Conservation (phyloP, 352 stramenopile genomes). For the Pythium sp. region DNA sequence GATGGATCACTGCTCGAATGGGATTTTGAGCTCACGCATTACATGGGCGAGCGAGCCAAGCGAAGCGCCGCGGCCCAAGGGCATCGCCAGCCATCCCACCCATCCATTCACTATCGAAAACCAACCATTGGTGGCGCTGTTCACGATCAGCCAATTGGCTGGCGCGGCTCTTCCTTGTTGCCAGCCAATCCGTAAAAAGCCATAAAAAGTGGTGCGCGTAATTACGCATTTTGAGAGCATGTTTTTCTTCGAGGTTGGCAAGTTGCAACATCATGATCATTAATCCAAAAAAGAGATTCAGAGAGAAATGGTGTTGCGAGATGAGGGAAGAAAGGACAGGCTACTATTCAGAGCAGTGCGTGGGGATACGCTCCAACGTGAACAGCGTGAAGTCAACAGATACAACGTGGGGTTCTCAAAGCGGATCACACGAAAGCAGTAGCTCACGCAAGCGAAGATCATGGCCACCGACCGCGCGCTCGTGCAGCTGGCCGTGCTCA, state of each 20-base stretch:
- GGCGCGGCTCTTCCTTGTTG: constrained; percentile 12
- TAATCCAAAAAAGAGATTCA: neutral
- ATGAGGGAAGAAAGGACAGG: neutral
- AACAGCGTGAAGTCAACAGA: neutral
- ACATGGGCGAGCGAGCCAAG: neutral
- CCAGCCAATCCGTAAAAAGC: constrained; percentile 25
- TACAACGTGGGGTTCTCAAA: constrained; percentile 8
- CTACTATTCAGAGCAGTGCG: constrained; percentile 8
- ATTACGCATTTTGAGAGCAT: neutral
- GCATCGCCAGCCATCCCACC: neutral
- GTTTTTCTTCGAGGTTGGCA: neutral
- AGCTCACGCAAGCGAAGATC: constrained; percentile 10
- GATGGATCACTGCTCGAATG: constrained; percentile 83
- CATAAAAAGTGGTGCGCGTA: neutral
- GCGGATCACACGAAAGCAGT: constrained; percentile 9
- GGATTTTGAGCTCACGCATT: constrained; percentile 26
- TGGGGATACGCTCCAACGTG: neutral
- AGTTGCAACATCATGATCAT: neutral
- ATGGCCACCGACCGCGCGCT: constrained; percentile 38
- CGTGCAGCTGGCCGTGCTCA: constrained; percentile 67
- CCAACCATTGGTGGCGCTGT: neutral
- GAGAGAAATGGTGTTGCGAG: neutral
- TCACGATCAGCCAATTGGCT: neutral
- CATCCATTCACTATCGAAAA: constrained; percentile 1
- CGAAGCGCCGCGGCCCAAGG: neutral